Base-by-base conservation (phyloP, 1,139 yeast genomes). In the Arxiozyma bovina region DNA sequence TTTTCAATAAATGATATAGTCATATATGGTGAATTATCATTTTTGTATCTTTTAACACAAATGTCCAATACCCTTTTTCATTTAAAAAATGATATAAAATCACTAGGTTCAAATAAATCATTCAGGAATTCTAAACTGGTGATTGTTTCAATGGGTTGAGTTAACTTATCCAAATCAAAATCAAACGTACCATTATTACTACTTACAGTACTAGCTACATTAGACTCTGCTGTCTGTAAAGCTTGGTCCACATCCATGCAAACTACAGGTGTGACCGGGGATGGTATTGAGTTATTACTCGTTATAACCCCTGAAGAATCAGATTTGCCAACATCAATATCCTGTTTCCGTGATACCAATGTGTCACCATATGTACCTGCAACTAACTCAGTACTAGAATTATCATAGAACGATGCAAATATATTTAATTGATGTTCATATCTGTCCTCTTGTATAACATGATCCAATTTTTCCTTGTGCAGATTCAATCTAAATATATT, bases 21-120 rank as follows among this genome's bases (percentile, higher is more conserved):
- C 7, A 12, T 30, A 30, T 30, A 30, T 30, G 3, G 38, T n/a
- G n/a, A n/a, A n/a, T n/a, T n/a, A n/a, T n/a, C n/a, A n/a, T n/a
- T n/a, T n/a, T n/a, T n/a, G n/a, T n/a, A 44, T 17, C 12, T 23
- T 27, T 23, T 2, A 61, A 44, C 27, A 44, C n/a, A 43, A 20
- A 6, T 18, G 15, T 46, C 18, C 17, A 27, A 18, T 45, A 6
- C 12, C 17, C 23, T 9, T 25, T 11, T 50, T n/a, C n/a, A 44
- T 44, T 23, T 38, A 34, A 62, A 62, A 51, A 55, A 60, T 7
- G 66, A 63, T 7, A 62, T 56, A 47, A 64, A 64, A 50, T 64
- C 68, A 18, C 58, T 45, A 15, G 66, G 68, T 47, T 64, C 66
- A 44, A 64, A 63, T 50, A 64, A 58, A 27, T 63, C 66, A 40